phyloP scores from a whole-genome alignment of 2,329 filamentous ascomycete species.

The Fusarium anthophilum region DNA sequence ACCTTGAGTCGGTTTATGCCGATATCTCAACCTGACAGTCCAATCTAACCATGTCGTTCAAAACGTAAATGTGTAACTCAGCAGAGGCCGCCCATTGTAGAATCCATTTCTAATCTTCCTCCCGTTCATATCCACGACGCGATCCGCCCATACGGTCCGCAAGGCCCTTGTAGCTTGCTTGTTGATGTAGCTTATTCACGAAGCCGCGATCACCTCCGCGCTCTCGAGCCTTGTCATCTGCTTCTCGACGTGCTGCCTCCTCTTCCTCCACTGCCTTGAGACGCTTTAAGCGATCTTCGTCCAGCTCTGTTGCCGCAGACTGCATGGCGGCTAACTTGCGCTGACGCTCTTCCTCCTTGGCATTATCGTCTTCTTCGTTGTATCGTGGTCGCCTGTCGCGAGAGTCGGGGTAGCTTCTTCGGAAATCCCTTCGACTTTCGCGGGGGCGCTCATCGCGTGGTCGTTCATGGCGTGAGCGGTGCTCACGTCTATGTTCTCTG shows the following conservation, averaged over 20 bases:
- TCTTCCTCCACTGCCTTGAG: slow-evolving; percentile 72
- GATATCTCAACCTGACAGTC: background rate
- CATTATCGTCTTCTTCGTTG: slow-evolving; percentile 40
- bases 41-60: background rate
- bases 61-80: background rate
- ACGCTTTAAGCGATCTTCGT: slow-evolving; percentile 74
- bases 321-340: slow-evolving; percentile 79
- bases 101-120: slow-evolving; percentile 51
- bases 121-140: slow-evolving; percentile 55
- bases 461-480: slow-evolving; percentile 13
- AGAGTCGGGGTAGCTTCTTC: slow-evolving; percentile 31
- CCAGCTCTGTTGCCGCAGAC: slow-evolving; percentile 73
- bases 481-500: slow-evolving; percentile 21
- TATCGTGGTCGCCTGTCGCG: slow-evolving; percentile 37
- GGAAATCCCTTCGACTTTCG: slow-evolving; percentile 40
- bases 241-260: slow-evolving; percentile 71
- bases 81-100: background rate
- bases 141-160: slow-evolving; percentile 62
- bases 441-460: slow-evolving; percentile 36
- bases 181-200: slow-evolving; percentile 69
- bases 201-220: slow-evolving; percentile 73
- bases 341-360: slow-evolving; percentile 66
- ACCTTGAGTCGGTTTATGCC: background rate
- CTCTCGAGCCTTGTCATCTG: slow-evolving; percentile 72
- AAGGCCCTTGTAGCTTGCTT: slow-evolving; percentile 62